Evolutionary conservation across 352 stramenopile genomes (phyloP), one percentile per base, ranked within the genome.

Genomic region (Globisporangium perplexum): DNA sequence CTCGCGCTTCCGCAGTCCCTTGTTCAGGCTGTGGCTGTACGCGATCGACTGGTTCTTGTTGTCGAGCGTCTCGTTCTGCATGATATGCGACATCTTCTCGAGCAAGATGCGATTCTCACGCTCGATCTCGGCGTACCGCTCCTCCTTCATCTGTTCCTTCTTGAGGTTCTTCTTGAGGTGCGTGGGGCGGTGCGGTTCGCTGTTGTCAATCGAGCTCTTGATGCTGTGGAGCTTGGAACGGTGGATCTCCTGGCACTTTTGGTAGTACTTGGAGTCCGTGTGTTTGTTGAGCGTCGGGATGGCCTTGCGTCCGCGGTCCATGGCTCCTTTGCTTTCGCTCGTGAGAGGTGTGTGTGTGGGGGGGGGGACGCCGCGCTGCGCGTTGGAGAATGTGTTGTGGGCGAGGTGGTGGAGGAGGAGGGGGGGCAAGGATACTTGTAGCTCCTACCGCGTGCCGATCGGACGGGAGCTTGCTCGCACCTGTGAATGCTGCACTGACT

Each of bases 71-170:
- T 93, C 83, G 47, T 71, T 88, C 65, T 93, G 83, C 85, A 95
- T 95, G 63, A 99, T 99, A 56, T 95, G 81, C 14, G 88, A 97
- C 95, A 99, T 99, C 65, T 98, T 98, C 63, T 98, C 89, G 38
- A 99, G 73, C 51, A 99, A 59, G 42, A 99, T 93, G 50, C 94
- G 86, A 65, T 99, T 99, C 65, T 98, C 96, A 18, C 90, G 88
- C 72, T 98, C 95, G 58, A 98, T 98, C 62, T 96, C 82, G 26
- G 86, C 86, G 50, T 93, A 95, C 45, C 93, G 76, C 43, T 99
- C 96, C 68, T 98, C 93, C 62, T 98, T 97, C 69, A 98, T 87
- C 60, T 97, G 90, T 68, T 98, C 96, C 55, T 96, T 98, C 72
- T 98, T 98, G 33, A 97, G 78, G 60, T 98, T 98, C 72, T 97